These are phyloP conservation scores for Juglanconis juglandina DNA, from an alignment of 2,329 filamentous ascomycete genomes.

Conservation along the genomic window DNA sequence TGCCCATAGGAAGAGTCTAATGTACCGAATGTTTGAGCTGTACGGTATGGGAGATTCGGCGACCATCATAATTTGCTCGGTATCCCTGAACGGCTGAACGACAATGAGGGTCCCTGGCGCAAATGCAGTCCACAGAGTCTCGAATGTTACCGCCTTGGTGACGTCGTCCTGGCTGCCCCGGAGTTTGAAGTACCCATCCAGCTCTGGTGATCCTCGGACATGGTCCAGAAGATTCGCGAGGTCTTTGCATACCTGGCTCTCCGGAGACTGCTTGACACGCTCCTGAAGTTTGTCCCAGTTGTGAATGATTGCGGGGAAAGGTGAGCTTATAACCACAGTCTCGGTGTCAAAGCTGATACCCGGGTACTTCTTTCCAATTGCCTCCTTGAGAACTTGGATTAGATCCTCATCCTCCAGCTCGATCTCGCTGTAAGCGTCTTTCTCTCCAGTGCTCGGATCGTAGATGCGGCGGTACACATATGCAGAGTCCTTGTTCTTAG, in stretches of 20 bases:
- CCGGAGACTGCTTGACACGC: constrained; percentile 7
- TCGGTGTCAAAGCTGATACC: constrained; percentile 18
- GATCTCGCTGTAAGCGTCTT: constrained; percentile 14
- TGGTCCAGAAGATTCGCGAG: constrained; percentile 14
- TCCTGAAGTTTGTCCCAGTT: constrained; percentile 18
- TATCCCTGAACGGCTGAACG: constrained; percentile 13
- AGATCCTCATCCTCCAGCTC: constrained; percentile 16
- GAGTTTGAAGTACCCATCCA: constrained; percentile 19
- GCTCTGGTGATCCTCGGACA: constrained; percentile 11
- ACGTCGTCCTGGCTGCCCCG: constrained; percentile 6
- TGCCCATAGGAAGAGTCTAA: background rate
- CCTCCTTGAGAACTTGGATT: constrained; percentile 11
- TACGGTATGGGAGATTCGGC: constrained; percentile 9
- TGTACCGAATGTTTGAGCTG: too few relatives aligned
- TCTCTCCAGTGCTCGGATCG: constrained; percentile 9
- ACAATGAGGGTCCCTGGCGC: constrained; percentile 17
- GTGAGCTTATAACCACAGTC: constrained; percentile 13
- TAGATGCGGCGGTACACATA: constrained; percentile 18
- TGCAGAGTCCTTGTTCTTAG: constrained; percentile 10
- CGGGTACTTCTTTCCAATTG: constrained; percentile 16
- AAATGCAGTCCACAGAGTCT: constrained; percentile 19
- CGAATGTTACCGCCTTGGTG: constrained; percentile 17
- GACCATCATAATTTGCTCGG: constrained; percentile 18
- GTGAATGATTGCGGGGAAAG: constrained; percentile 18
- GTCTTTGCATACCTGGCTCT: constrained; percentile 16